These are phyloP conservation scores for Athelia psychrophila DNA, from an alignment of 1,284 basidiomycete genomes.

Conservation along the genomic window DNA sequence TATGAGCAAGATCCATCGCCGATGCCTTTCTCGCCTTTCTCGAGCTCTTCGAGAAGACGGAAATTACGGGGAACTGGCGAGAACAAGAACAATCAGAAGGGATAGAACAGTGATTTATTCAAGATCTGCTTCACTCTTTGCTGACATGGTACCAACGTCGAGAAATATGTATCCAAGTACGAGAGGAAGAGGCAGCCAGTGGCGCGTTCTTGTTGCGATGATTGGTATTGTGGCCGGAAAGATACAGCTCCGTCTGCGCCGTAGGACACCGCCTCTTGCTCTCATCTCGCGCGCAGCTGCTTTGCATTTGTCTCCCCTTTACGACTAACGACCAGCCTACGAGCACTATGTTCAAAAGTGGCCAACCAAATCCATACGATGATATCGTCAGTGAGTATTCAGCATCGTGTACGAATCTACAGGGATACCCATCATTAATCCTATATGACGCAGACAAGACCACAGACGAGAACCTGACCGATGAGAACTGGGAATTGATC, in stretches of 20 bases:
- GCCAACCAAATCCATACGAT: constrained; percentile 81
- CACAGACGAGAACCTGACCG: constrained; percentile 92
- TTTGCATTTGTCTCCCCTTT: not conserved
- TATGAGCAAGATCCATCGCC: constrained; percentile 98
- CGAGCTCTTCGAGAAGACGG: constrained; percentile 94
- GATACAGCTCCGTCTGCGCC: too few species aligned
- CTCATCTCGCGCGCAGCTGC: too few species aligned
- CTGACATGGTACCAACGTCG: too few species aligned
- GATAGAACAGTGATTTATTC: too few species aligned
- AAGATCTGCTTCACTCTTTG: too few species aligned
- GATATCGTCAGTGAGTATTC: constrained; percentile 82
- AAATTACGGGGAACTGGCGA: constrained; percentile 93
- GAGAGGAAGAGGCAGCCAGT: too few species aligned
- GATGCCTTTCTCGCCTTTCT: constrained; percentile 99
- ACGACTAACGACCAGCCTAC: not conserved
- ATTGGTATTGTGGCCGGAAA: too few species aligned
- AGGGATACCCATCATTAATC: constrained; percentile 3
- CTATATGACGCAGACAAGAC: constrained; percentile 66
- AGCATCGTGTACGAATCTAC: not conserved
- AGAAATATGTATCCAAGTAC: too few species aligned
- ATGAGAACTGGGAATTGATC: constrained; percentile 96
- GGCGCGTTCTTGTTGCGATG: too few species aligned
- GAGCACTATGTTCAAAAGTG: constrained; percentile 61
- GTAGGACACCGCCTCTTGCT: too few species aligned
- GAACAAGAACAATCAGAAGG: too few species aligned